A percentile compares a stretch with the other conserved stretches of the same genome.
Evolutionary conservation across 805 yeast genomes (phyloP).

Genomic region (Cyberlindnera nakhonratchasimensis): DNA sequence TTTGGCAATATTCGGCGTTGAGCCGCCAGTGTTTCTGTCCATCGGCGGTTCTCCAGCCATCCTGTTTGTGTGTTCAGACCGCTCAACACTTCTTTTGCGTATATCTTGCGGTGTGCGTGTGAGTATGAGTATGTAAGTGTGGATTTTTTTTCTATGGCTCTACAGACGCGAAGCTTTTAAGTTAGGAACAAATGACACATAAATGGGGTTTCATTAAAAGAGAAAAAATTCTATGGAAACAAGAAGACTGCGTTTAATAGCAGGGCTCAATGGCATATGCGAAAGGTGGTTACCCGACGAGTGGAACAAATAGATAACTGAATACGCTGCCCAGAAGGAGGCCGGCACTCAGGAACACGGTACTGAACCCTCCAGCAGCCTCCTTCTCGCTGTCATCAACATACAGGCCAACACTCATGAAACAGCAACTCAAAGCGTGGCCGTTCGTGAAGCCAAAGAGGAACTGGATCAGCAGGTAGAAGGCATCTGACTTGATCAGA

Average conservation of each 20-base stretch:
- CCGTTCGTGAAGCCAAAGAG: slow-evolving; percentile 87
- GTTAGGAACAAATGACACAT: background rate
- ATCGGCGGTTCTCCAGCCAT: too few species aligned
- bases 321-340: slow-evolving; percentile 73
- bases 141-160: too few species aligned
- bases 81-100: too few species aligned
- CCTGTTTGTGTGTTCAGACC: too few species aligned
- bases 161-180: too few species aligned
- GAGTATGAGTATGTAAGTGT: too few species aligned
- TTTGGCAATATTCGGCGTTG: background rate
- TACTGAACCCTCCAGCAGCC: slow-evolving; percentile 93
- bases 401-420: slow-evolving; percentile 66
- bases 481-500: slow-evolving; percentile 50
- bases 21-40: background rate
- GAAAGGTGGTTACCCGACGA: slow-evolving; percentile 9
- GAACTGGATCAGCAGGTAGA: slow-evolving; percentile 69
- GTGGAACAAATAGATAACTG: slow-evolving; percentile 61
- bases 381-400: slow-evolving; percentile 68
- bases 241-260: too few species aligned
- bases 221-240: too few species aligned
- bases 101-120: too few species aligned
- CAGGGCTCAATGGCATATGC: too few species aligned
- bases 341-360: slow-evolving; percentile 74
- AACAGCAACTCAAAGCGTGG: slow-evolving; percentile 72
- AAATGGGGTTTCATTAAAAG: too few species aligned